Conservation (phyloP, 257 asterid species). For the Nicotiana paniculata region DNA sequence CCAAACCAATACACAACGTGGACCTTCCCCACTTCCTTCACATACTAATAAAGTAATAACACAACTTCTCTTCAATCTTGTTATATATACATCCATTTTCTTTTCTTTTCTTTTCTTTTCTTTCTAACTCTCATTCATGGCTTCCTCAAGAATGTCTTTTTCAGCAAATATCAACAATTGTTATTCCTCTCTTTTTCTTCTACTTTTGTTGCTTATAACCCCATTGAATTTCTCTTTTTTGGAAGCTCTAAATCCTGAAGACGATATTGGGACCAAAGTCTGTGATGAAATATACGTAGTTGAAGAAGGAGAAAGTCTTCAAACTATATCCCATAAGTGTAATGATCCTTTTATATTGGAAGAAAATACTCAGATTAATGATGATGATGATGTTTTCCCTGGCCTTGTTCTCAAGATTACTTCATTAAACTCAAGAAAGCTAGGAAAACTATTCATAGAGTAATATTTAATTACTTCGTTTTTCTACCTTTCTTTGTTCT, state of each 20-base stretch:
- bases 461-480: not conserved
- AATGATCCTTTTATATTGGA: conserved; percentile 15
- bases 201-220: not conserved
- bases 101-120: not conserved
- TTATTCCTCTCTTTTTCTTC: not conserved
- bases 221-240: not conserved
- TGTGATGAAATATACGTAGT: conserved; percentile 28
- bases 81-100: not conserved
- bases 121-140: not conserved
- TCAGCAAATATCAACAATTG: not conserved
- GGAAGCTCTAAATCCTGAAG: not conserved
- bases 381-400: conserved; percentile 25
- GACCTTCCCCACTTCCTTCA: not conserved
- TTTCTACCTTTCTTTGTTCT: not conserved
- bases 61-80: not conserved
- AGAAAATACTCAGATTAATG: conserved; percentile 19
- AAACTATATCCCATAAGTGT: conserved; percentile 16
- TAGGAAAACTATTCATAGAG: not conserved
- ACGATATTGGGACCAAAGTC: not conserved
- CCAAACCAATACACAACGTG: not conserved
- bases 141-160: not conserved
- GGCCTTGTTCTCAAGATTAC: conserved; percentile 25
- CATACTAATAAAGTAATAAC: not conserved
- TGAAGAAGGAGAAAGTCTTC: conserved; percentile 25
- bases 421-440: not conserved